Evolutionary conservation across 768 basidiomycete genomes (phyloP).

Genomic region (Calocybe indica): DNA sequence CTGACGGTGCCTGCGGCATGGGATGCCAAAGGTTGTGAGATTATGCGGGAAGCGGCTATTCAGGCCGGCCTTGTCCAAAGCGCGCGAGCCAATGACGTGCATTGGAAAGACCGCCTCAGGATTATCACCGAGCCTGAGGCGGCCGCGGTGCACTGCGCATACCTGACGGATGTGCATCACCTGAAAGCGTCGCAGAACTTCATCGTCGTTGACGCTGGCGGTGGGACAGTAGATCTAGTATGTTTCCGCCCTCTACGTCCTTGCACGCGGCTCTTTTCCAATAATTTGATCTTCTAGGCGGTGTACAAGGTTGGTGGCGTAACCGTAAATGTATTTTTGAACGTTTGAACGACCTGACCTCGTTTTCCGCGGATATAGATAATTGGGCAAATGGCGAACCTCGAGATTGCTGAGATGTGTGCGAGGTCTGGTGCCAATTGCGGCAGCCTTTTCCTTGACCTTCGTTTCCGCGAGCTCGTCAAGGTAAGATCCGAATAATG

Average conservation of each 20-base stretch:
- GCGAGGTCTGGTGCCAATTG: slow-evolving; percentile 85
- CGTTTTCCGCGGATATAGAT: slow-evolving; percentile 37
- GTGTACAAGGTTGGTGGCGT: slow-evolving; percentile 46
- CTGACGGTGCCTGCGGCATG: slow-evolving; percentile 88
- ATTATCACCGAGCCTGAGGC: slow-evolving; percentile 86
- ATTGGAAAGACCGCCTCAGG: slow-evolving; percentile 75
- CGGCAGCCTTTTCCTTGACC: slow-evolving; percentile 82
- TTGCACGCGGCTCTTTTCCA: slow-evolving; percentile 14
- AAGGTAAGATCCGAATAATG: slow-evolving; percentile 29
- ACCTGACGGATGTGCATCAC: slow-evolving; percentile 74
- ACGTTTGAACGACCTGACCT: background rate
- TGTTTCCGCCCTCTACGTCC: slow-evolving; percentile 8
- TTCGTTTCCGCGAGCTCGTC: slow-evolving; percentile 80
- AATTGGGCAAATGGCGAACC: slow-evolving; percentile 68
- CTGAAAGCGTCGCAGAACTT: slow-evolving; percentile 79
- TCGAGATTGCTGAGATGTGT: slow-evolving; percentile 92
- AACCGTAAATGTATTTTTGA: background rate
- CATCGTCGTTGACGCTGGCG: slow-evolving; percentile 89
- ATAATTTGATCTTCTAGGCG: slow-evolving; percentile 24
- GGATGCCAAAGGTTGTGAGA: slow-evolving; percentile 80
- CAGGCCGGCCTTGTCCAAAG: slow-evolving; percentile 74
- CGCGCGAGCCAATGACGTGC: slow-evolving; percentile 58
- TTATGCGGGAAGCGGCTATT: slow-evolving; percentile 85
- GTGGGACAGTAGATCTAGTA: slow-evolving; percentile 58
- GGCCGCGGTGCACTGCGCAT: slow-evolving; percentile 86